Evolutionary conservation across 2,329 filamentous ascomycete genomes (phyloP), one percentile per base, ranked within the genome.

Genomic region (Cladosporium colombiae): DNA sequence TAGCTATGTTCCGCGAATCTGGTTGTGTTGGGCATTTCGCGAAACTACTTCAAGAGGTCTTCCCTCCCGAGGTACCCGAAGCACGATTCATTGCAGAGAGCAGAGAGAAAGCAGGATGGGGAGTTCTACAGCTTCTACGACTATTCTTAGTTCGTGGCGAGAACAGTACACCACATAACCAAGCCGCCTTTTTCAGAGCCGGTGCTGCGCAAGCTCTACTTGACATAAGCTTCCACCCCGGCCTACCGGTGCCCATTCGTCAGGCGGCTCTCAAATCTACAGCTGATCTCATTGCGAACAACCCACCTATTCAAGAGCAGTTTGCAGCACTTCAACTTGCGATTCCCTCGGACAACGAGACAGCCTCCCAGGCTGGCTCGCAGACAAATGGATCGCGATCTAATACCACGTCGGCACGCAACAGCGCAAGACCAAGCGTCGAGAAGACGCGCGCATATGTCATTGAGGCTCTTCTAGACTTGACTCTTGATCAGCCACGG

Each of bases 41-140:
- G 18, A 85, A 85, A 44, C 82, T 98, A 37, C 82, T 76, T 5
- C 62, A n/a, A 81, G 84, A 77, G 81, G 85, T 73, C 83, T 85
- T 69, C 82, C 85, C 62, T 81, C 85, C 67, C 79, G 66, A 67
- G 5, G 63, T 60, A 23, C 37, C 67, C 37, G 72, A 73, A 64
- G 69, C 71, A 27, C 64, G 58, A 2, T 75, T 71, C 62, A 62
- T 73, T 16, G 84, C 70, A 82, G 84, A 65, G 80, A 68, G 83
- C 91, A 64, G 89, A 89, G 93, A 95, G 65, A 92, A 95, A 75
- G 98, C 97, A 74, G 84, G 96, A 13, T 97, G 95, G 84, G 95
- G 94, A 49, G 84, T 97, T 50, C 82, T 98, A 57, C 91, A 91
- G 46, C 89, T 99, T 23, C 84, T 97, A 67, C 89, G 93, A 71